These are phyloP conservation scores for Mycena citricolor DNA, from an alignment of 1,284 basidiomycete genomes.

Conservation along the genomic window DNA sequence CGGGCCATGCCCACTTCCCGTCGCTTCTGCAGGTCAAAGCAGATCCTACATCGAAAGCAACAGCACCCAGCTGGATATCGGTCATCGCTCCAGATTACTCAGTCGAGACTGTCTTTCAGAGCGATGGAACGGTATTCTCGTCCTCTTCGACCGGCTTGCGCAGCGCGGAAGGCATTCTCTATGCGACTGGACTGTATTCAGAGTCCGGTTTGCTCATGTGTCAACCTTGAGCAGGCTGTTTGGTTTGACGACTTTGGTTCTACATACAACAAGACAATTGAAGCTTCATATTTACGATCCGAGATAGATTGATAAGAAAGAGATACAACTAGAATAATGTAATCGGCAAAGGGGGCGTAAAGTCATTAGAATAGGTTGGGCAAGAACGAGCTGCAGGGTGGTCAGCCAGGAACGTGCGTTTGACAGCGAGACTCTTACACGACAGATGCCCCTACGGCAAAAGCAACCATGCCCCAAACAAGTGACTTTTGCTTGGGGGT, in stretches of 20 bases:
- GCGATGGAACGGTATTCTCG: constrained; percentile 54
- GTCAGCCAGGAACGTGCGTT: constrained; percentile 20
- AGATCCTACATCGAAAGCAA: constrained; percentile 37
- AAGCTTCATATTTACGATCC: constrained; percentile 10
- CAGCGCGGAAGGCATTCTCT: constrained; percentile 50
- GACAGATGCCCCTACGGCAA: constrained; percentile 70
- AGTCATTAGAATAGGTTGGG: constrained; percentile 46
- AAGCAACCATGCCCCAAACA: constrained; percentile 74
- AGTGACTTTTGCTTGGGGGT: constrained; percentile 63
- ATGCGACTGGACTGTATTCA: constrained; percentile 57
- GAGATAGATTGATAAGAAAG: constrained; percentile 18
- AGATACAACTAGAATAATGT: constrained; percentile 24
- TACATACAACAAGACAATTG: constrained; percentile 23
- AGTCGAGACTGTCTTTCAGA: constrained; percentile 63
- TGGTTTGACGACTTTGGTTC: constrained; percentile 11
- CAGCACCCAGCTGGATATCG: constrained; percentile 57
- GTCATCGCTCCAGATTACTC: constrained; percentile 34
- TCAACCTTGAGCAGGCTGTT: constrained; percentile 23
- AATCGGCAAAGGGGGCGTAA: constrained; percentile 18
- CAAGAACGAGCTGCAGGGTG: constrained; percentile 41
- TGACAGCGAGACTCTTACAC: constrained; percentile 48
- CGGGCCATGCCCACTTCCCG: constrained; percentile 66
- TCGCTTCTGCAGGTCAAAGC: constrained; percentile 43
- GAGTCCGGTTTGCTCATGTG: constrained; percentile 54
- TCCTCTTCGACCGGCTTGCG: constrained; percentile 50